Base-by-base conservation (phyloP, 139 green algal species). In the Chlorella sp. region DNA sequence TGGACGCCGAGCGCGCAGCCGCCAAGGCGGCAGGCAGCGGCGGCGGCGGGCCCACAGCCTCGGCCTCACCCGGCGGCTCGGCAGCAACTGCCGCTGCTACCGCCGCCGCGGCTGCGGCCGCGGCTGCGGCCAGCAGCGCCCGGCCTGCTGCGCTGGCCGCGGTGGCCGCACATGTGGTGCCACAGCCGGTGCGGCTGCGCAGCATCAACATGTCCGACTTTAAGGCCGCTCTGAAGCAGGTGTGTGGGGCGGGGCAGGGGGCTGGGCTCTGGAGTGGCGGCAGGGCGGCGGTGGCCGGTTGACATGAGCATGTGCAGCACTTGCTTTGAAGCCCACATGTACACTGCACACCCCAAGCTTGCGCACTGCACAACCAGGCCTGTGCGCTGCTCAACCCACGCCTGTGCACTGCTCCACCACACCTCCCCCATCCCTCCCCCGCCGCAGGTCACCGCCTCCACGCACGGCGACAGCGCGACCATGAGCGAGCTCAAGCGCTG, bases 131-230 rank as follows among this genome's bases (percentile, higher is more conserved):
- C 74, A 56, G 56, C 74, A 56, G 74, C 74, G 32, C 74, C 2
- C 34, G 5, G 55, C 74, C 74, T 4, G 74, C 74, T 18, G 51
- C 51, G 41, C 56, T 56, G 38, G 56, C 55, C 21, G 17, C 64
- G 20, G 23, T 47, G 26, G 6, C 39, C 0, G 57, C 65, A 9
- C 39, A 41, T 7, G 39, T 23, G 70, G 62, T 51, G 65, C 20
- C 51, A 34, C 34, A 72, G 62, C 71, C 88, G 3, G 85, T 87
- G 64, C 25, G 36, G 38, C 62, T 96, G 64, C 86, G 93, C 26
- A 38, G 85, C 26, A 90, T 96, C 28, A 89, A 20, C 34, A 81
- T 96, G 76, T 79, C 89, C 38, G 93, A 96, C 75, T 94, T 96
- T 68, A 82, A 81, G 67, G 83, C 85, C 3, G 93, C 93, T 4